These are phyloP conservation scores for Cryomyces minteri DNA, from an alignment of 495 filamentous ascomycete genomes.

Conservation along the genomic window DNA sequence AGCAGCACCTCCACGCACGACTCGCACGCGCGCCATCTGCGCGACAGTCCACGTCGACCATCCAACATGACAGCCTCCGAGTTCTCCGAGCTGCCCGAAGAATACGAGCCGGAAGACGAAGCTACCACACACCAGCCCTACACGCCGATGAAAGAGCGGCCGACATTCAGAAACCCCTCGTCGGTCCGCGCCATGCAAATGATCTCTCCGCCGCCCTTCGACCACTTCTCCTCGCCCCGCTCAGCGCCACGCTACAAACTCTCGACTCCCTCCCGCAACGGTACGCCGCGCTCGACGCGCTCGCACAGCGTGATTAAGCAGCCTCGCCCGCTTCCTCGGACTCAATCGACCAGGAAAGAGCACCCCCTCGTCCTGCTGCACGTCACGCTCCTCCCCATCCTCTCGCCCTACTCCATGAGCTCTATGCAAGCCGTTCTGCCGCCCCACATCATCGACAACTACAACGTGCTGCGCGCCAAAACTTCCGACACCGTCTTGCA, in stretches of 20 bases:
- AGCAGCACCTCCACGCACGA: too few relatives aligned
- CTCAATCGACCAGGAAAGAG: constrained; percentile 29
- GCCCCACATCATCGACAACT: constrained; percentile 43
- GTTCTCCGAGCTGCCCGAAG: neutral
- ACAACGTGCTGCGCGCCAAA: constrained; percentile 58
- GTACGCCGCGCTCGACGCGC: constrained; percentile 6
- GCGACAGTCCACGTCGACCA: neutral
- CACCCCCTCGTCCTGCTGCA: constrained; percentile 72
- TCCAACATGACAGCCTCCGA: neutral
- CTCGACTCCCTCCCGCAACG: constrained; percentile 8
- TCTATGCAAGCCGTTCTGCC: constrained; percentile 31
- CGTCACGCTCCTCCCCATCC: constrained; percentile 60
- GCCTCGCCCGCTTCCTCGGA: constrained; percentile 19
- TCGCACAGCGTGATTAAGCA: neutral
- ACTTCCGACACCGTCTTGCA: constrained; percentile 61
- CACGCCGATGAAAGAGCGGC: constrained; percentile 22
- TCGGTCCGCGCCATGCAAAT: constrained; percentile 67
- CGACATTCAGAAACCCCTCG: constrained; percentile 50
- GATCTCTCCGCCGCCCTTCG: constrained; percentile 41
- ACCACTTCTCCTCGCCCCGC: constrained; percentile 28
- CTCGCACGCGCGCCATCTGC: too few relatives aligned
- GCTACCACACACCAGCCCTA: constrained; percentile 1
- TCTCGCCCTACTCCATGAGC: constrained; percentile 47
- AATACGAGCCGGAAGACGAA: constrained; percentile 1
- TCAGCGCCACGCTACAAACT: constrained; percentile 16